Base-by-base conservation (phyloP, 768 basidiomycete genomes). In the Pleurotus platypus region DNA sequence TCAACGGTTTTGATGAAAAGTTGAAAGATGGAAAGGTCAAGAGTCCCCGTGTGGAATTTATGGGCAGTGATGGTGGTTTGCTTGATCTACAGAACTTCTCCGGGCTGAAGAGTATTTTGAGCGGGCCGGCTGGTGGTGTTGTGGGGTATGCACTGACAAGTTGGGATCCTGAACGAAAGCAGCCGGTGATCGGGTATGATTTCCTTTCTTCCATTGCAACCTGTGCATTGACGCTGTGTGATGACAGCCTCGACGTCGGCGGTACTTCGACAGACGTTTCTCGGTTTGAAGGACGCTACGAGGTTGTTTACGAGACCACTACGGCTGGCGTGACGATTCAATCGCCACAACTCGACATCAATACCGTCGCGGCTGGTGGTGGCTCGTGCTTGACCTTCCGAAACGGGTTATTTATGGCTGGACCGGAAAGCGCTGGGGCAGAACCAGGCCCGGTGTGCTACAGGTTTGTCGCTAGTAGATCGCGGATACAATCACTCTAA, bases 241-340 rank as follows among this genome's bases (percentile, higher is more conserved):
- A 35, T 35, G 30, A 35, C 48, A 94, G 92, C 5, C 74, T 94
- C 57, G 93, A 95, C 61, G 90, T 95, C n/a, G 94, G 94, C 3
- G 94, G 95, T 12, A 98, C 96, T 0, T 93, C 90, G 0, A 97
- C 95, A 0, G 95, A 98, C 65, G 95, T 97, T 2, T 96, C 94
- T 5, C 84, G 96, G 35, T 98, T 89, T 67, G 89, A 90, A 15
- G 96, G 94, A 0, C 79, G 89, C 30, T 94, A 94, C 66, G 94
- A 98, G 68, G 80, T 92, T 15, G 92, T 96, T 2, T 96, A 94
- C 65, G 95, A 98, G 69, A 94, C 95, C 0, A 96, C 94, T 0
- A 98, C 95, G 0, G 95, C 95, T 0, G 93, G 94, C 1, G 88
- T 97, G 16, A 90, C 90, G 0, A 92, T 98, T 51, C 92, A 95